phyloP scores from a whole-genome alignment of 1,284 basidiomycete genomes.

The Melampsora allii-populina region DNA sequence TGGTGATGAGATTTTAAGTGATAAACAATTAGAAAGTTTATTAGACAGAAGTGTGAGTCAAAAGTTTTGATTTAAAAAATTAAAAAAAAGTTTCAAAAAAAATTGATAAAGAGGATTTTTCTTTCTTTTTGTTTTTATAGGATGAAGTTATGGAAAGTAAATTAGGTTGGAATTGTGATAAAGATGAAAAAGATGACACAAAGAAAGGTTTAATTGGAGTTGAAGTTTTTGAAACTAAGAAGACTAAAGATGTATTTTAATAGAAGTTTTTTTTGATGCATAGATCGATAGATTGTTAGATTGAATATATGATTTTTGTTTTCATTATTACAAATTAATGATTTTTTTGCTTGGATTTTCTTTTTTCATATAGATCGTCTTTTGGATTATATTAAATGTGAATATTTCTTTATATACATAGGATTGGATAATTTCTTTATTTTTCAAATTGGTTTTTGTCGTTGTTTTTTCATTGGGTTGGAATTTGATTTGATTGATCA shows the following conservation, averaged over 20 bases:
- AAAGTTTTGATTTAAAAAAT: no score
- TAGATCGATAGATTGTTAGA: no score
- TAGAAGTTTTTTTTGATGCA: neutral
- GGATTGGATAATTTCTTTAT: no score
- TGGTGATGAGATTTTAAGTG: conserved; percentile 68
- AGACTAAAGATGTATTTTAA: neutral
- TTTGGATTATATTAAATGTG: no score
- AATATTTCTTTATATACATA: no score
- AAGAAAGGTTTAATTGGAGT: conserved; percentile 2
- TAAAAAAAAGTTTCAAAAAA: neutral
- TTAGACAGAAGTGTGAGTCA: conserved; percentile 62
- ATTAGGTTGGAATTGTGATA: conserved; percentile 30
- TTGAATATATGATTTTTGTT: no score
- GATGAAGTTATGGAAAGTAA: conserved; percentile 41
- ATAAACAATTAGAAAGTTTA: conserved; percentile 72
- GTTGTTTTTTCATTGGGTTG: no score
- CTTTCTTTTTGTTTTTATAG: conserved; percentile 19
- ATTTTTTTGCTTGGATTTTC: no score
- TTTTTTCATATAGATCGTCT: no score
- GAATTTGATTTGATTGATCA: no score
- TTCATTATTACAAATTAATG: no score
- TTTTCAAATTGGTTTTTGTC: no score
- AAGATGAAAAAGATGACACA: neutral
- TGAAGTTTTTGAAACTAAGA: conserved; percentile 41
- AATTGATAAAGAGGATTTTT: neutral